phyloP scores from a whole-genome alignment of 352 stramenopile genomes.

The Pseudoperonospora humuli region DNA sequence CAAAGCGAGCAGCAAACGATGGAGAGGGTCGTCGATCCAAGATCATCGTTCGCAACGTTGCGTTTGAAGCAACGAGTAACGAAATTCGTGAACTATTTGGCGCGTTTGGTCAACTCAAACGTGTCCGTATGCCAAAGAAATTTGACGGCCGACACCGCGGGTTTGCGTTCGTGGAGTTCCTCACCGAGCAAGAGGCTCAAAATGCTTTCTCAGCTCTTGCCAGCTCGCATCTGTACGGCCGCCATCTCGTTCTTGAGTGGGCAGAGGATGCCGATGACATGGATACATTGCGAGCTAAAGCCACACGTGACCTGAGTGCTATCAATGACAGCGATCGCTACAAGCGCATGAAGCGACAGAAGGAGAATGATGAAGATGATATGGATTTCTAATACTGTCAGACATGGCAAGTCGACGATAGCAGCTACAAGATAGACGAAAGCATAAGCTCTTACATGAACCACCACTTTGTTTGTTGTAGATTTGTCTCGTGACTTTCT shows the following conservation, averaged over 20 bases:
- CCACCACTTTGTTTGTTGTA: neutral
- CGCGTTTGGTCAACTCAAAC: conserved; percentile 96
- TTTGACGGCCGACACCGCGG: conserved; percentile 96
- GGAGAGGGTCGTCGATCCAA: conserved; percentile 82
- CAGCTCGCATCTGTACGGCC: conserved; percentile 97
- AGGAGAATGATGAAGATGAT: conserved; percentile 39
- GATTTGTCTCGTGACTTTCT: conserved; percentile 3
- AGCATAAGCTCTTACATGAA: conserved; percentile 2
- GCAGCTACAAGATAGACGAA: neutral
- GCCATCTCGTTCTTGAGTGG: conserved; percentile 98
- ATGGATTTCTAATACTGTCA: conserved; percentile 31
- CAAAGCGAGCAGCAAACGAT: conserved; percentile 33
- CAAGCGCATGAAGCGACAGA: conserved; percentile 49
- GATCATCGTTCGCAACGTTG: conserved; percentile 97
- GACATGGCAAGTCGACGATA: conserved; percentile 1
- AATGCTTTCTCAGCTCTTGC: conserved; percentile 89
- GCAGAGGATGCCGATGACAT: conserved; percentile 85
- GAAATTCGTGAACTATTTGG: conserved; percentile 97
- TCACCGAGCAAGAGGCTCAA: conserved; percentile 92
- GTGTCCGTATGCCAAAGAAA: conserved; percentile 97
- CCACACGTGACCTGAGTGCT: conserved; percentile 55
- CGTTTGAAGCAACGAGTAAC: conserved; percentile 95
- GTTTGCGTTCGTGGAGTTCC: conserved; percentile 98
- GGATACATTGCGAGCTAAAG: conserved; percentile 79
- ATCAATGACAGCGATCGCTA: conserved; percentile 63